phyloP scores from a whole-genome alignment of 441 rosid genomes.

The Breynia disticha region DNA sequence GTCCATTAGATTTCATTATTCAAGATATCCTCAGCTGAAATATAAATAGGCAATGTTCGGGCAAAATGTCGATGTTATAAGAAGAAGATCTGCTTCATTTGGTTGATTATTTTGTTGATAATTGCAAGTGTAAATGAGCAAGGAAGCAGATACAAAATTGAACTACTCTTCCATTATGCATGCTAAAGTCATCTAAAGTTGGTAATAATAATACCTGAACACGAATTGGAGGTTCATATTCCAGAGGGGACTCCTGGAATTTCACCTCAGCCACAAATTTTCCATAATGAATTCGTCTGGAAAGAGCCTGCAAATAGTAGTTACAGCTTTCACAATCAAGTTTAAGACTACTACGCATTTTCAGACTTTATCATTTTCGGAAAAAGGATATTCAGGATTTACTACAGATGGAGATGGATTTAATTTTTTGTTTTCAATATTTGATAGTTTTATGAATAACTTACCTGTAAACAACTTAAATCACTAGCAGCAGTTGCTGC shows the following conservation, averaged over 20 bases:
- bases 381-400: background rate
- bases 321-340: background rate
- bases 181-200: background rate
- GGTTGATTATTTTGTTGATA: too few species aligned
- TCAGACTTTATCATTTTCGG: too few species aligned
- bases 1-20: background rate
- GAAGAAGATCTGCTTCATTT: too few species aligned
- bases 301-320: constrained; percentile 45
- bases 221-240: constrained; percentile 61
- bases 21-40: background rate
- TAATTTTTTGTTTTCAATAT: too few species aligned
- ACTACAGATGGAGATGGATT: background rate
- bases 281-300: constrained; percentile 83
- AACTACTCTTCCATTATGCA: background rate
- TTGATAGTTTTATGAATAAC: background rate
- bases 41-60: background rate
- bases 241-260: constrained; percentile 51
- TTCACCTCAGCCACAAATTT: constrained; percentile 87
- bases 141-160: background rate
- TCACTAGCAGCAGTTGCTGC: constrained; percentile 59
- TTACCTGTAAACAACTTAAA: constrained; percentile 69
- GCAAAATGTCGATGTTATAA: background rate
- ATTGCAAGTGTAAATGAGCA: too few species aligned
- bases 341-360: background rate
- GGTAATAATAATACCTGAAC: constrained; percentile 38